phyloP scores from a whole-genome alignment of 176 grass and related monocot species.

The Oropetium thomaeum region DNA sequence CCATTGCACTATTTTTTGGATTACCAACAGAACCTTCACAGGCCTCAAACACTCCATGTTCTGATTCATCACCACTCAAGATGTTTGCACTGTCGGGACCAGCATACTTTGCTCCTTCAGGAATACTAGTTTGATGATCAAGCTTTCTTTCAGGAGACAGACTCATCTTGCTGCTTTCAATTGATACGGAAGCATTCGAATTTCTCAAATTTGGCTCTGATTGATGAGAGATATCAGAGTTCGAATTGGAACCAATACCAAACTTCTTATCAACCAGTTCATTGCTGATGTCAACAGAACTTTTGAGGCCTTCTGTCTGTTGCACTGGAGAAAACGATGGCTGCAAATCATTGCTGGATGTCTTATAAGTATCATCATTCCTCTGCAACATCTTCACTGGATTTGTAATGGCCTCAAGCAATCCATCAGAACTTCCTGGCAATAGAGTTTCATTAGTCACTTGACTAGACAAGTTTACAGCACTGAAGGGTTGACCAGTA shows the following conservation, averaged over 20 bases:
- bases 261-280: conserved; percentile 7
- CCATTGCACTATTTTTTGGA: conserved; percentile 4
- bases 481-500: conserved; percentile 9
- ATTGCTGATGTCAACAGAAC: conserved; percentile 29
- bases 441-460: conserved; percentile 23
- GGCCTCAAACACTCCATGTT: conserved; percentile 18
- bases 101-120: conserved; percentile 38
- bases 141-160: conserved; percentile 40
- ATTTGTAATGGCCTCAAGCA: conserved; percentile 88
- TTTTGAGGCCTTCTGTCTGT: conserved; percentile 17
- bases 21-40: conserved; percentile 37
- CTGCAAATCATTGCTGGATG: conserved; percentile 20
- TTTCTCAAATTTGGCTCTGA: conserved; percentile 24
- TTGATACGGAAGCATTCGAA: conserved; percentile 24
- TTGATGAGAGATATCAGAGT: conserved; percentile 20
- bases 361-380: conserved; percentile 27
- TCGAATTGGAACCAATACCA: not conserved
- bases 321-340: conserved; percentile 43
- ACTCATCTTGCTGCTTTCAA: conserved; percentile 17
- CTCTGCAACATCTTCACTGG: conserved; percentile 60
- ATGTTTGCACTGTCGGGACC: conserved; percentile 26
- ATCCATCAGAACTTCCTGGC: conserved; percentile 63
- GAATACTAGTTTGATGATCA: conserved; percentile 30
- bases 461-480: conserved; percentile 28
- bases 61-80: conserved; percentile 29